Percentiles rank a stretch among this genome's conserved stretches.
These are phyloP conservation scores for Hortiboletus campestris DNA, from an alignment of 768 basidiomycete species.

Conservation along the genomic window DNA sequence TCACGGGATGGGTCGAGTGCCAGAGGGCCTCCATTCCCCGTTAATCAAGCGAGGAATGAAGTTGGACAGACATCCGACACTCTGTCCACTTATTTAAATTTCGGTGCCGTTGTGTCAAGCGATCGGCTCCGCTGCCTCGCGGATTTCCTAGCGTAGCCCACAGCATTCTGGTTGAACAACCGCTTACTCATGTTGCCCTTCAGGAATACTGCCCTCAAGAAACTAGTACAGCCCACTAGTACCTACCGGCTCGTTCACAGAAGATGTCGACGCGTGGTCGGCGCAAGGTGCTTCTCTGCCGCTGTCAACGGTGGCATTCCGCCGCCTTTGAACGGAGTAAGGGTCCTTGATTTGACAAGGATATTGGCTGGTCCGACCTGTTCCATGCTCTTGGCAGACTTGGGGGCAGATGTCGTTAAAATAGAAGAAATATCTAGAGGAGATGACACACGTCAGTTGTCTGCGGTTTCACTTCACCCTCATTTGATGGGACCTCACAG, in stretches of 20 bases:
- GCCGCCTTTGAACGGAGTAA: constrained; percentile 77
- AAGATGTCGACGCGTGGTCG: background rate
- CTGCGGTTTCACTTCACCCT: constrained; percentile 6
- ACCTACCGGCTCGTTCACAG: background rate
- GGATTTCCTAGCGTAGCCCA: background rate
- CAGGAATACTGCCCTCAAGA: background rate
- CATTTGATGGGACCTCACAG: constrained; percentile 13
- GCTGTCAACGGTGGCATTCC: constrained; percentile 48
- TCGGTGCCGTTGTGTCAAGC: constrained; percentile 13
- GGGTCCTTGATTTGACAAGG: constrained; percentile 85
- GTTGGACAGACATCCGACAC: constrained; percentile 28
- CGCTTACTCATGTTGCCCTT: constrained; percentile 9
- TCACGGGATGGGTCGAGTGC: constrained; percentile 17
- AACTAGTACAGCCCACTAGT: background rate
- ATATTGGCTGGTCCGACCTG: constrained; percentile 90
- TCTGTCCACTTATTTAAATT: constrained; percentile 6
- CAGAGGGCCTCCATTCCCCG: constrained; percentile 19
- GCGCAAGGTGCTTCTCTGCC: constrained; percentile 14
- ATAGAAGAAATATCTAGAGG: constrained; percentile 79
- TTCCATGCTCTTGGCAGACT: constrained; percentile 92
- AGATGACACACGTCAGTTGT: constrained; percentile 79
- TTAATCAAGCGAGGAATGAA: constrained; percentile 6
- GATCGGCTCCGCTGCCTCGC: background rate
- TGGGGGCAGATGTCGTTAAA: constrained; percentile 93
- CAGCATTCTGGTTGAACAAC: too few relatives aligned